A percentile compares a stretch with the other conserved stretches of the same genome.
Evolutionary conservation across 2,329 filamentous ascomycete species (phyloP).

Genomic region (Penicillium sp.): DNA sequence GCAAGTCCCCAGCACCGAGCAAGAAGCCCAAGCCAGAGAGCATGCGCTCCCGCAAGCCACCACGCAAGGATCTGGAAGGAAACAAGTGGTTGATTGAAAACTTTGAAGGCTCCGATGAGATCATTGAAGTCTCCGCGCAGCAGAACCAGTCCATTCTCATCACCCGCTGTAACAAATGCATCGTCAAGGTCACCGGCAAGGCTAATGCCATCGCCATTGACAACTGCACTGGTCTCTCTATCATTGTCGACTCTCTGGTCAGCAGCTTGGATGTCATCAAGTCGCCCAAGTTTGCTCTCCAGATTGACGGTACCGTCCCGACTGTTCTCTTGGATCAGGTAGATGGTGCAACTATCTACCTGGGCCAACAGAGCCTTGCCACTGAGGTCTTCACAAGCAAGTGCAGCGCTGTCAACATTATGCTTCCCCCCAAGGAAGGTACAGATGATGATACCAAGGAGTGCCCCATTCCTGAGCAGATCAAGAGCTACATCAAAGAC

Average conservation of each 20-base stretch:
- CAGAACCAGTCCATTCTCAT: conserved; percentile 90
- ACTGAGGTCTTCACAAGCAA: conserved; percentile 91
- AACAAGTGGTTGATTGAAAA: conserved; percentile 98
- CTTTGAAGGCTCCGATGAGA: conserved; percentile 74
- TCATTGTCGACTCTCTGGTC: conserved; percentile 87
- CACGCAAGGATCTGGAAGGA: conserved; percentile 76
- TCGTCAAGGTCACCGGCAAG: conserved; percentile 87
- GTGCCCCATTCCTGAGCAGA: conserved; percentile 84
- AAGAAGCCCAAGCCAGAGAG: conserved; percentile 86
- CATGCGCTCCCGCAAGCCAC: conserved; percentile 80
- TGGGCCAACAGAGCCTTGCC: conserved; percentile 74
- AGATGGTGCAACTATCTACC: conserved; percentile 84
- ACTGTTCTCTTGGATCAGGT: conserved; percentile 92
- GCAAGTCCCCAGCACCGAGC: conserved; percentile 83
- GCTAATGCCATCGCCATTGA: conserved; percentile 96
- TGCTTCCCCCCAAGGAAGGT: conserved; percentile 69
- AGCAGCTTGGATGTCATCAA: conserved; percentile 95
- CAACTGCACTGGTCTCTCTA: conserved; percentile 80
- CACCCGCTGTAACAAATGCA: conserved; percentile 86
- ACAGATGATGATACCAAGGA: conserved; percentile 82
- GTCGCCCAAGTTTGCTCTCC: conserved; percentile 89
- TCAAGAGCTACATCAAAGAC: conserved; percentile 77
- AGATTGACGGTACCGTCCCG: conserved; percentile 82
- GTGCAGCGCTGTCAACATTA: conserved; percentile 82
- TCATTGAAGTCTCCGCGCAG: conserved; percentile 79